Conservation (phyloP, 257 asterid genomes). For the Solanum tarijense region DNA sequence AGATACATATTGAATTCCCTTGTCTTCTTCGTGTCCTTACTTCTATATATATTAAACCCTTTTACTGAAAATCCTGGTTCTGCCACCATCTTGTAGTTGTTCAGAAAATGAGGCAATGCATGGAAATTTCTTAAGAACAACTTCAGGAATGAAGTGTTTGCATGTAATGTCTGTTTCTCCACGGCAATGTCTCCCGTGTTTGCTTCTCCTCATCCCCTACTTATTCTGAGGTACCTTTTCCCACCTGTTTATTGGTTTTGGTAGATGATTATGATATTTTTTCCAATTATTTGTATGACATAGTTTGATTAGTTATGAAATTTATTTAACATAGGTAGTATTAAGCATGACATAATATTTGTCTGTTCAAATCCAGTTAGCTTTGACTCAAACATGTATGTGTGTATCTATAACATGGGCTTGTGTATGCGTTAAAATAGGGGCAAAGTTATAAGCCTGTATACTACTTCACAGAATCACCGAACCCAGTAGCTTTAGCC, state of each 20-base stretch:
- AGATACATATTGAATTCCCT: background rate
- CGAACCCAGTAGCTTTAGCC: background rate
- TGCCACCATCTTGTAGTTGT: background rate
- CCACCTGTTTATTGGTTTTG: slow-evolving; percentile 21
- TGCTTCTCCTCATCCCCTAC: slow-evolving; percentile 32
- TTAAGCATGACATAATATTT: background rate
- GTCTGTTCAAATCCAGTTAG: slow-evolving; percentile 13
- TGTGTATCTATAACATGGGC: background rate
- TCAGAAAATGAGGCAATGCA: background rate
- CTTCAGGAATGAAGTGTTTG: background rate
- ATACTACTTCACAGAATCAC: background rate
- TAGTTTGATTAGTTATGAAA: background rate
- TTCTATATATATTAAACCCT: background rate
- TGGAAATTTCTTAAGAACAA: background rate
- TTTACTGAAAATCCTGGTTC: background rate
- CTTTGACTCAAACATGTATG: background rate
- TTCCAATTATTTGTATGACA: background rate
- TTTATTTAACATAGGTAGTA: background rate
- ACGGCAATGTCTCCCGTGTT: slow-evolving; percentile 3
- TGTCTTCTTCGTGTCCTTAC: background rate
- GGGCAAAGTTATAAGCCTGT: background rate
- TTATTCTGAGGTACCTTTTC: slow-evolving; percentile 10
- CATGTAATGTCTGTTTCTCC: background rate
- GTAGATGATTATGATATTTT: background rate
- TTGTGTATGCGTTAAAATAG: background rate